Evolutionary conservation across 2,329 filamentous ascomycete species (phyloP), one percentile per base, ranked within the genome.

Genomic region (Arthrobotrys conoides): DNA sequence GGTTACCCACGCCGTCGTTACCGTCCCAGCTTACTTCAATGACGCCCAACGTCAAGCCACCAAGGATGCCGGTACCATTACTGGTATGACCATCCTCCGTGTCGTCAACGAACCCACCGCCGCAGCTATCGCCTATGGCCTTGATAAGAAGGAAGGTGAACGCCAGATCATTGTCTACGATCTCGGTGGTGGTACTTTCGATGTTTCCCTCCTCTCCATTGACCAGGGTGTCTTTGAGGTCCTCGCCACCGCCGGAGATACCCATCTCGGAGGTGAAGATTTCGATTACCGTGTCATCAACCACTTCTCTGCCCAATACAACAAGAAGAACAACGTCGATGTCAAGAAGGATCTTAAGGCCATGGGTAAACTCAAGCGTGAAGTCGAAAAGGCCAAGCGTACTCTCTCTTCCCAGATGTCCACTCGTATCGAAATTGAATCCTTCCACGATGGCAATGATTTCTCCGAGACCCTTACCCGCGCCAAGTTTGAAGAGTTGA

Each of bases 331-430:
- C 89, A 87, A 86, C 83, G 93, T 96, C 82, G 94, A 99, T 83
- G 90, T 98, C 85, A 92, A 91, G 87, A 96, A 96, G 89, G 94
- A 98, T 84, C 87, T 91, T 82, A 97, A 97, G 92, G 92, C 95
- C 82, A 98, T 98, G 94, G 93, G 94, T 88, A 99, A 98, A 89
- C 90, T 99, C 83, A 98, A 98, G 93, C 94, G 96, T 83, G 96
- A 98, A 87, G 95, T 96, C 83, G 96, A 99, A 87, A 97, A 97
- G 91, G 96, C 96, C 87, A 99, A 99, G 92, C 93, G 96, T 84
- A 96, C 94, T 83, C 91, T 99, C 72, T 97, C 93, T 84, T 96
- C 93, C 82, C 93, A 96, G 88, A 94, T 93, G 91, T 94, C 92
- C 81, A 93, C 93, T 82, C 92, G 93, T 83, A 94, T 97, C 82